Evolutionary conservation across 1,139 yeast genomes (phyloP).

Genomic region (Pichia sp.): DNA sequence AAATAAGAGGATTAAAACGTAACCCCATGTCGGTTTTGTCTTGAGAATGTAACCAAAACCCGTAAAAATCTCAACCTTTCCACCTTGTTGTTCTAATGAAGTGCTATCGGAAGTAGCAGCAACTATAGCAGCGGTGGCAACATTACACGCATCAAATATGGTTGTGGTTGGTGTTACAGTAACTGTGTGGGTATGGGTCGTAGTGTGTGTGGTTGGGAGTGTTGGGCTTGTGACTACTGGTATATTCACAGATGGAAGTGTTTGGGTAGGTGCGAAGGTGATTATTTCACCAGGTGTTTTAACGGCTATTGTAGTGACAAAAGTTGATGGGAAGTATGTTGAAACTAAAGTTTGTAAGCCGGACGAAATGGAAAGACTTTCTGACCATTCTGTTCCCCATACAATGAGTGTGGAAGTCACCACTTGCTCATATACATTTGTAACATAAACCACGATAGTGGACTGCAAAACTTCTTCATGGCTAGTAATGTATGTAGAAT

Average conservation of each 20-base stretch:
- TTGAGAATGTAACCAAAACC: no score
- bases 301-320: background rate
- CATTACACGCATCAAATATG: background rate
- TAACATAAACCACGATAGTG: background rate
- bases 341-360: constrained; percentile 1
- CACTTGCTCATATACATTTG: background rate
- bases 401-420: constrained; percentile 6
- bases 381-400: background rate
- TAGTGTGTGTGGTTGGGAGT: background rate
- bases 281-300: no score
- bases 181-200: background rate
- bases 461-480: background rate
- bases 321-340: background rate
- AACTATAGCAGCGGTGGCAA: background rate
- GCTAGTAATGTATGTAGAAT: background rate
- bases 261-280: no score
- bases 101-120: no score
- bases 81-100: no score
- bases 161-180: background rate
- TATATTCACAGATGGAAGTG: no score
- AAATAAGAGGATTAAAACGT: no score
- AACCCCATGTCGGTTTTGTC: no score
- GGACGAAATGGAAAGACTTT: constrained; percentile 1
- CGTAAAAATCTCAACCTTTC: no score
- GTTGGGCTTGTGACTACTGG: background rate